A percentile compares a stretch with the other conserved stretches of the same genome.
phyloP scores from a whole-genome alignment of 176 grass and related monocot species.

The Hyparrhenia diplandra region DNA sequence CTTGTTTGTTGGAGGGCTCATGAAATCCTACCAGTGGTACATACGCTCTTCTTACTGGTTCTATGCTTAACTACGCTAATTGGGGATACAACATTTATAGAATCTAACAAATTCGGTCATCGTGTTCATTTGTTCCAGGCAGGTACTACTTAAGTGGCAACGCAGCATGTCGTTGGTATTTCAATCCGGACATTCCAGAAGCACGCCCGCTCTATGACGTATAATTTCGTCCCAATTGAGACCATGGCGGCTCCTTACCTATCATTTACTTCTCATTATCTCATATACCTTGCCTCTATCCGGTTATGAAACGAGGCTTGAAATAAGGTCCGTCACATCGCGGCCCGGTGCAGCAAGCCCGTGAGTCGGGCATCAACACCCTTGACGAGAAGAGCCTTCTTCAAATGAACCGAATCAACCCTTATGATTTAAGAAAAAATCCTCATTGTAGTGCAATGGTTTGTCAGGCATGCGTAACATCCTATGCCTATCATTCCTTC shows the following conservation, averaged over 20 bases:
- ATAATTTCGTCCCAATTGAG: too few relatives aligned
- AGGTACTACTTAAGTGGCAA: neutral
- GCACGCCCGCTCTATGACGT: neutral
- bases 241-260: too few relatives aligned
- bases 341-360: neutral
- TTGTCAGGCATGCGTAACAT: too few relatives aligned
- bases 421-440: neutral
- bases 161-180: neutral
- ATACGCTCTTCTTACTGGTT: too few relatives aligned
- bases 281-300: neutral
- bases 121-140: too few relatives aligned
- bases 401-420: neutral
- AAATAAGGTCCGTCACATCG: neutral
- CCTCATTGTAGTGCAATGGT: too few relatives aligned
- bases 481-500: too few relatives aligned
- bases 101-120: too few relatives aligned
- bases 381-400: too few relatives aligned
- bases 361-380: accelerated
- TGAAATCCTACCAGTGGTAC: neutral
- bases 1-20: neutral
- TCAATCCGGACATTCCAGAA: neutral
- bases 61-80: too few relatives aligned
- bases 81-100: too few relatives aligned
- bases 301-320: neutral
- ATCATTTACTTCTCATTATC: neutral